Conservation (phyloP, 1,284 basidiomycete genomes). For the Microbotryum violaceum region DNA sequence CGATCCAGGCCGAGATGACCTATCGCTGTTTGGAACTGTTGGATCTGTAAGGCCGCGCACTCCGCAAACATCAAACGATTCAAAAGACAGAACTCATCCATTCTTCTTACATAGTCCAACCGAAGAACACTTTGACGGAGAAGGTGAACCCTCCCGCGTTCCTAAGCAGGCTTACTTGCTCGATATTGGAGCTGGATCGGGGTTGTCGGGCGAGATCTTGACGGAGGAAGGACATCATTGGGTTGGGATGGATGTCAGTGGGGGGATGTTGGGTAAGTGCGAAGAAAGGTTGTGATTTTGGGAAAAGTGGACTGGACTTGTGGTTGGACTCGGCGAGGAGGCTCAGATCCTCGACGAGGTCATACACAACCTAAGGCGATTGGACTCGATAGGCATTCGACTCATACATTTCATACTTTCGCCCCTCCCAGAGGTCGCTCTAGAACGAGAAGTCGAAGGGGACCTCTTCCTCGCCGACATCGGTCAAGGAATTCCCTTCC, state of each 20-base stretch:
- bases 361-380: too few species aligned
- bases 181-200: slow-evolving; percentile 97
- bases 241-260: slow-evolving; percentile 91
- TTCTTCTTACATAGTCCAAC: not conserved
- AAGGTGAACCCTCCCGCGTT: slow-evolving; percentile 3
- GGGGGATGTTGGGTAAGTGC: slow-evolving; percentile 74
- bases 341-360: too few species aligned
- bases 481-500: slow-evolving; percentile 56
- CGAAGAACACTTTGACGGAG: slow-evolving; percentile 13
- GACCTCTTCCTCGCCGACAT: slow-evolving; percentile 55
- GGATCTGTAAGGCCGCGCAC: slow-evolving; percentile 49
- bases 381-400: too few species aligned
- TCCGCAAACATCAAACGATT: too few species aligned
- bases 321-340: too few species aligned
- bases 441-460: slow-evolving; percentile 87
- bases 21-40: slow-evolving; percentile 88
- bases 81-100: too few species aligned
- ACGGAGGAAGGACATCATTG: slow-evolving; percentile 90
- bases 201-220: slow-evolving; percentile 92
- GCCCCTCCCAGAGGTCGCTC: slow-evolving; percentile 64
- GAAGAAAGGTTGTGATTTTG: too few species aligned
- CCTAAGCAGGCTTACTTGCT: slow-evolving; percentile 67
- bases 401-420: not conserved
- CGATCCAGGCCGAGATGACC: slow-evolving; percentile 97
- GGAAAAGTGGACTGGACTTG: too few species aligned